These are phyloP conservation scores for Taxawa tesnikishii DNA, from an alignment of 2,329 filamentous ascomycete species.

Conservation along the genomic window DNA sequence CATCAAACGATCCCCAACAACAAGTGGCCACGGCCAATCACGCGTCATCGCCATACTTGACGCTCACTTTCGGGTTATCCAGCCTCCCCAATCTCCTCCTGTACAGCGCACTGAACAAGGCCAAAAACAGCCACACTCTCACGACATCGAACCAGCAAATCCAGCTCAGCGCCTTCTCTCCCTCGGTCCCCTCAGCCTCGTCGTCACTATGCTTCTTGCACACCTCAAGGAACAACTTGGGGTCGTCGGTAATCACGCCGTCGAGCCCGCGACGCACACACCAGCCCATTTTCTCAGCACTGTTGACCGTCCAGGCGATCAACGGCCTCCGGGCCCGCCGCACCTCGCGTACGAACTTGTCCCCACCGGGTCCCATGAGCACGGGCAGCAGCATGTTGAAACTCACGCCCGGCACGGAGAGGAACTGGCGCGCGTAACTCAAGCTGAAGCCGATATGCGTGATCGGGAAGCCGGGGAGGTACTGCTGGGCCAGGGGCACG, in stretches of 20 bases:
- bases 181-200: too few relatives aligned
- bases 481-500: conserved; percentile 47
- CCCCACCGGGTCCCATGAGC: conserved; percentile 56
- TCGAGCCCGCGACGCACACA: conserved; percentile 54
- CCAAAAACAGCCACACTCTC: too few relatives aligned
- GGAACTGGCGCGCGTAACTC: conserved; percentile 58
- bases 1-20: too few relatives aligned
- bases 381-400: conserved; percentile 67
- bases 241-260: conserved; percentile 43
- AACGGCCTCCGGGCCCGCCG: conserved; percentile 43
- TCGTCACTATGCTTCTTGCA: conserved; percentile 36
- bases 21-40: too few relatives aligned
- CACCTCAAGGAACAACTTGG: conserved; percentile 30
- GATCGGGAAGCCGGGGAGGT: conserved; percentile 51
- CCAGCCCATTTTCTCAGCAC: conserved; percentile 70
- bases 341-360: conserved; percentile 44
- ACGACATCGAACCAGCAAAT: too few relatives aligned
- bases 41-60: too few relatives aligned
- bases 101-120: too few relatives aligned
- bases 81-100: too few relatives aligned
- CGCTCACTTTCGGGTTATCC: too few relatives aligned
- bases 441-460: conserved; percentile 58
- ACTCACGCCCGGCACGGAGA: conserved; percentile 52
- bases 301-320: conserved; percentile 81
- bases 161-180: too few relatives aligned